phyloP scores from a whole-genome alignment of 164 flowering plant genomes.

The Vitis rupestris region DNA sequence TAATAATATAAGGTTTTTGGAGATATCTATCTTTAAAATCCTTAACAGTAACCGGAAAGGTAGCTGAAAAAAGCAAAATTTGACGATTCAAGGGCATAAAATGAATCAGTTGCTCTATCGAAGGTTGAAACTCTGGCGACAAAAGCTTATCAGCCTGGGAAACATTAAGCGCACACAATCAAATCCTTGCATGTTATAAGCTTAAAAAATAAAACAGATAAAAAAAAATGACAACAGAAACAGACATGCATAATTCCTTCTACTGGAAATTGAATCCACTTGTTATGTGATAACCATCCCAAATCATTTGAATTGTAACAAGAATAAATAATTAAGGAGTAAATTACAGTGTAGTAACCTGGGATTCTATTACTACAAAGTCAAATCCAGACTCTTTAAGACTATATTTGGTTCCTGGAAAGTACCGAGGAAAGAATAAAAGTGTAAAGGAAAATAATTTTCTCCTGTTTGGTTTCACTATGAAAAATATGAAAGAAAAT shows the following conservation, averaged over 20 bases:
- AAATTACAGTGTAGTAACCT: not conserved
- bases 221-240: not conserved
- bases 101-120: conserved; percentile 79
- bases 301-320: not conserved
- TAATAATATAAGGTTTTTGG: conserved; percentile 79
- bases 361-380: not conserved
- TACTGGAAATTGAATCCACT: not conserved
- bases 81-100: conserved; percentile 79
- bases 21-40: conserved; percentile 88
- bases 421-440: too few relatives aligned
- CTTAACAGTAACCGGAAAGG: conserved; percentile 96
- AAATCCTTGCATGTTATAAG: conserved; percentile 5
- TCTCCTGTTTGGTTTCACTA: too few relatives aligned
- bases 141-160: conserved; percentile 95
- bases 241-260: not conserved
- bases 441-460: too few relatives aligned
- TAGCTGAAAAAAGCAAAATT: conserved; percentile 95
- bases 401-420: too few relatives aligned
- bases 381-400: not conserved
- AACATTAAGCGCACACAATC: conserved; percentile 3
- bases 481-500: too few relatives aligned
- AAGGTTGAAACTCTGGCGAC: conserved; percentile 96
- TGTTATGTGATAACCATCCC: not conserved
- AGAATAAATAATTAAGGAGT: not conserved
- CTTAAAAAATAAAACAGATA: not conserved